phyloP scores from a whole-genome alignment of 176 grass and related monocot species.

The Pontederia paniculata region DNA sequence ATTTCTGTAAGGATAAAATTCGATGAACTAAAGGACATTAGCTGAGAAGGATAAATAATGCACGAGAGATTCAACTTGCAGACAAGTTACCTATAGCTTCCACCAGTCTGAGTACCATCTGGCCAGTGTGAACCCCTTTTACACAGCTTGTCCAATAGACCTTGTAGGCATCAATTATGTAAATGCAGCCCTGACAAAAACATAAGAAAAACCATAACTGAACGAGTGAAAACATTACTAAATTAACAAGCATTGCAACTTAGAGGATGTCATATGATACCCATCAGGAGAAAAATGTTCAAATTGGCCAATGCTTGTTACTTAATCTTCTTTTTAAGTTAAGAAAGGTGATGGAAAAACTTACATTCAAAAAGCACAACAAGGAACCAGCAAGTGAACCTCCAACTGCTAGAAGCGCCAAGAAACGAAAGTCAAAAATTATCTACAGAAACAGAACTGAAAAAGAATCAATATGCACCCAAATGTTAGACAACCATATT shows the following conservation, averaged over 20 bases:
- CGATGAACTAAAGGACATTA: background rate
- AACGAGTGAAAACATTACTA: no score
- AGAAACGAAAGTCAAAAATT: slow-evolving; percentile 93
- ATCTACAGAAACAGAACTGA: slow-evolving; percentile 32
- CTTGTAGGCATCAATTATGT: slow-evolving; percentile 74
- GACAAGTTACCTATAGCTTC: slow-evolving; percentile 73
- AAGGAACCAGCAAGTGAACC: slow-evolving; percentile 77
- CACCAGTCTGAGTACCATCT: slow-evolving; percentile 94
- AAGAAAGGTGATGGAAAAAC: background rate
- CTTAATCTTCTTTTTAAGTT: background rate
- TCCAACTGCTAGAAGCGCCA: slow-evolving; percentile 71
- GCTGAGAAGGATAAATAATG: background rate
- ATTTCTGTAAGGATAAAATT: no score
- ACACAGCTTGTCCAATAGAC: slow-evolving; percentile 82
- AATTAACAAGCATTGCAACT: no score
- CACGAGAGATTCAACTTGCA: background rate
- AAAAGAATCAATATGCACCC: background rate
- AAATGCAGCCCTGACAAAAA: slow-evolving; percentile 64
- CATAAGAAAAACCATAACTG: background rate
- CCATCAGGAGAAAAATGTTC: no score
- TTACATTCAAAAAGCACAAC: slow-evolving; percentile 90
- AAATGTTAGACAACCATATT: background rate
- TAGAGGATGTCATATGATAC: no score
- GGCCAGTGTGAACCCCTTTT: slow-evolving; percentile 59
- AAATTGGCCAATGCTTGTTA: background rate